A percentile compares a stretch with the other conserved stretches of the same genome.
Conservation (phyloP, 352 stramenopile species). For the Globisporangium spinosum region DNA sequence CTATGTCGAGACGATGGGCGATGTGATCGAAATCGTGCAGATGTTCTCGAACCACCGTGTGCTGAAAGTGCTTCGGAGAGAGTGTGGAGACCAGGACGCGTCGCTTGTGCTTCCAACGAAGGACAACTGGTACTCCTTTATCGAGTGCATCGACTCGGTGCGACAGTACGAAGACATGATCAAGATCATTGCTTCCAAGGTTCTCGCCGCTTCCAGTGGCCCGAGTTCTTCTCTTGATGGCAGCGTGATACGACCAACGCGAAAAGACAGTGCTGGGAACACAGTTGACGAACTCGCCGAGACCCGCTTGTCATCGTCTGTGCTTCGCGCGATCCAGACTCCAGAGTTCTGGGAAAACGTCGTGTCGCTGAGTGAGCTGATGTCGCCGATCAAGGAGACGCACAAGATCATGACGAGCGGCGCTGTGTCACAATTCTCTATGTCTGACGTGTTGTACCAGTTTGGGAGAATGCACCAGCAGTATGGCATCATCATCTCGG, state of each 20-base stretch:
- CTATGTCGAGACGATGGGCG: constrained; percentile 51
- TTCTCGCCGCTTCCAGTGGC: constrained; percentile 26
- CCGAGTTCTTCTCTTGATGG: neutral
- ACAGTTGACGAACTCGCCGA: constrained; percentile 44
- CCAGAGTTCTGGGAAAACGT: constrained; percentile 73
- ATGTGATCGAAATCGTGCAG: constrained; percentile 64
- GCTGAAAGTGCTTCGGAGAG: constrained; percentile 51
- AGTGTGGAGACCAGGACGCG: constrained; percentile 64
- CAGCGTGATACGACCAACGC: constrained; percentile 11
- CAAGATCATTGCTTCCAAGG: constrained; percentile 72
- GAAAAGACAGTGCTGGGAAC: constrained; percentile 47
- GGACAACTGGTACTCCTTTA: constrained; percentile 71
- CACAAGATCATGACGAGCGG: constrained; percentile 56
- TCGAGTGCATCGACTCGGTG: constrained; percentile 75
- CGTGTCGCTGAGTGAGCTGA: constrained; percentile 67
- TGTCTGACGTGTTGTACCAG: constrained; percentile 74
- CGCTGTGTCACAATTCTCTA: constrained; percentile 35
- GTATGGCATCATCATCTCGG: constrained; percentile 58
- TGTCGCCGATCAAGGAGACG: constrained; percentile 77
- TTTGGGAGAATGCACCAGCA: constrained; percentile 79
- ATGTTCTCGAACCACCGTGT: constrained; percentile 58
- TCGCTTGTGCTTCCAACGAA: constrained; percentile 40
- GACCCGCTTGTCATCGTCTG: constrained; percentile 30
- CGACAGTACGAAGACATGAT: constrained; percentile 83
- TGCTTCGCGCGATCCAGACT: constrained; percentile 58